Evolutionary conservation across 78 protist genomes (phyloP).

Genomic region (Monosiga brevicollis): DNA sequence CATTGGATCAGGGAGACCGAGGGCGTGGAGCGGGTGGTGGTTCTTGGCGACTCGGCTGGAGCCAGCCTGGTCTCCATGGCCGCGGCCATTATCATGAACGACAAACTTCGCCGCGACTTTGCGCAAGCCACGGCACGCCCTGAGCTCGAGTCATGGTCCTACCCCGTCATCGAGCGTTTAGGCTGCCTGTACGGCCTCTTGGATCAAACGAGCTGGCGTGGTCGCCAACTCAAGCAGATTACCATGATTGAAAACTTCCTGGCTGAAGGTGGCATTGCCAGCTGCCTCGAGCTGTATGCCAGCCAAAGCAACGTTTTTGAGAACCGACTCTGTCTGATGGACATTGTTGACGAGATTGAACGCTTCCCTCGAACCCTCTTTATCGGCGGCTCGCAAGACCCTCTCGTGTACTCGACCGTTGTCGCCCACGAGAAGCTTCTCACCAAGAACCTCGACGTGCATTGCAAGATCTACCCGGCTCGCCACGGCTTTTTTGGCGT

Average conservation of each 20-base stretch:
- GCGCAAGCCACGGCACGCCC: not conserved
- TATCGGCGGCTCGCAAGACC: constrained; percentile 24
- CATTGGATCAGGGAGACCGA: not conserved
- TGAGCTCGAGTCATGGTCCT: not conserved
- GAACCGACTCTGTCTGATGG: constrained; percentile 14
- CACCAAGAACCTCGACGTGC: not conserved
- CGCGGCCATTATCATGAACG: constrained; percentile 24
- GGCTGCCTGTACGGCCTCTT: constrained; percentile 25
- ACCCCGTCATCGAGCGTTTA: constrained; percentile 10
- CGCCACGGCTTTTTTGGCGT: too few relatives aligned
- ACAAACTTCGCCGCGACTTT: not conserved
- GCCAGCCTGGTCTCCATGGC: constrained; percentile 35
- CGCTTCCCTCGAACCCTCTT: constrained; percentile 10
- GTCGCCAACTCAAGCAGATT: not conserved
- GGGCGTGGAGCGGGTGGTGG: not conserved
- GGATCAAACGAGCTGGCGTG: constrained; percentile 2
- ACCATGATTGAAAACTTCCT: not conserved
- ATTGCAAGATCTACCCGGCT: too few relatives aligned
- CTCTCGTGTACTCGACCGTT: constrained; percentile 3
- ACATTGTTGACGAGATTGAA: not conserved
- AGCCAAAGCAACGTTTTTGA: constrained; percentile 9
- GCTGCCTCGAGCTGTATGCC: not conserved
- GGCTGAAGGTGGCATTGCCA: not conserved
- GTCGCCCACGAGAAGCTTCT: not conserved
- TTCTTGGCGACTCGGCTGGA: constrained; percentile 54